Conservation (phyloP, 208 protist genomes). For the Acanthamoeba culbertsoni region DNA sequence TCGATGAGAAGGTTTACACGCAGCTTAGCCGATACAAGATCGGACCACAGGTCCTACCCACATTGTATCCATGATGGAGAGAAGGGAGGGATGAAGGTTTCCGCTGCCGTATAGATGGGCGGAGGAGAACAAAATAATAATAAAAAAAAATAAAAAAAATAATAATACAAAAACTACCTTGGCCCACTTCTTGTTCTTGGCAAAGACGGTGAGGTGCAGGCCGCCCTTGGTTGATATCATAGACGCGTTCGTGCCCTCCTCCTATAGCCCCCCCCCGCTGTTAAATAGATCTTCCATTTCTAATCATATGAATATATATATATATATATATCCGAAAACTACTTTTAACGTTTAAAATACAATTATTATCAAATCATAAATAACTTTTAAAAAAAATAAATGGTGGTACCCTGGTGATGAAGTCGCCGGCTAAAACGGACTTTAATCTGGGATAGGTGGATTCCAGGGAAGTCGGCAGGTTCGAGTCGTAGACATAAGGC, state of each 20-base stretch:
- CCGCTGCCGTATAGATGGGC: background rate
- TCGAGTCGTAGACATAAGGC: constrained; percentile 48
- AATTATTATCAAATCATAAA: background rate
- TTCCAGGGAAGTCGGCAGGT: background rate
- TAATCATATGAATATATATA: background rate
- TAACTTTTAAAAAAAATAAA: background rate
- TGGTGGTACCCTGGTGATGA: background rate
- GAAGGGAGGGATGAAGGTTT: background rate
- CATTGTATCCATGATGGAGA: background rate
- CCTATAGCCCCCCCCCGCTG: background rate
- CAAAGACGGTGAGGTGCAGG: constrained; percentile 52
- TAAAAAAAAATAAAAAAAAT: background rate
- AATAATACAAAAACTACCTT: background rate
- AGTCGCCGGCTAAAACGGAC: background rate
- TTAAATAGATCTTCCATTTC: background rate
- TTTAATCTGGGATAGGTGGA: background rate
- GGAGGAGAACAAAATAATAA: background rate
- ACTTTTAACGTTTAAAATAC: background rate
- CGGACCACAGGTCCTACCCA: constrained; percentile 61
- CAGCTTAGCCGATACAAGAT: constrained; percentile 60
- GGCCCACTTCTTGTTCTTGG: constrained; percentile 69
- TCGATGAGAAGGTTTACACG: constrained; percentile 37
- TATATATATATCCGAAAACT: background rate
- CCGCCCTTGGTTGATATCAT: background rate
- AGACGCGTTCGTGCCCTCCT: background rate